A percentile compares a stretch with the other conserved stretches of the same genome.
phyloP scores from a whole-genome alignment of 2,329 filamentous ascomycete species.

The Rachicladosporium sp. region DNA sequence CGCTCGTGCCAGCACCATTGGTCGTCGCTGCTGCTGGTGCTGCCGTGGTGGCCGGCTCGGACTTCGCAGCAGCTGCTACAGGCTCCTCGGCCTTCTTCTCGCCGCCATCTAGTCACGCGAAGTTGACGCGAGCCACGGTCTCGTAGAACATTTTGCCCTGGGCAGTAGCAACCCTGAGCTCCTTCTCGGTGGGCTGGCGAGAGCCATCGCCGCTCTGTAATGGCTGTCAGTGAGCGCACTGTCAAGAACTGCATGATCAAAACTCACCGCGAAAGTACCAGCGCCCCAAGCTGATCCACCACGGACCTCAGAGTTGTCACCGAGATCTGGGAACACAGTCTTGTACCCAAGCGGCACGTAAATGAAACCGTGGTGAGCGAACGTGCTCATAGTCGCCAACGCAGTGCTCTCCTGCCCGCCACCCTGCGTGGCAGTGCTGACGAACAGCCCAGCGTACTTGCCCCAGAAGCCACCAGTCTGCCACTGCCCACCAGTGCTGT shows the following conservation, averaged over 20 bases:
- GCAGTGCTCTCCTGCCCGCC: slow-evolving; percentile 90
- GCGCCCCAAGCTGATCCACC: slow-evolving; percentile 89
- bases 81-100: slow-evolving; percentile 14
- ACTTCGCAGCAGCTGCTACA: background rate
- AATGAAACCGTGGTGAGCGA: slow-evolving; percentile 87
- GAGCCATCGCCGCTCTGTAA: slow-evolving; percentile 52
- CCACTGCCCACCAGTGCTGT: slow-evolving; percentile 59
- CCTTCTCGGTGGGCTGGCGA: slow-evolving; percentile 62
- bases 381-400: slow-evolving; percentile 68
- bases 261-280: slow-evolving; percentile 64
- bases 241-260: background rate
- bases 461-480: slow-evolving; percentile 58
- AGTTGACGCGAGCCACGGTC: slow-evolving; percentile 56
- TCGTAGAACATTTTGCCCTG: slow-evolving; percentile 83
- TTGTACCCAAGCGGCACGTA: slow-evolving; percentile 94
- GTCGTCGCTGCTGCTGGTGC: slow-evolving; percentile 2
- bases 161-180: slow-evolving; percentile 65
- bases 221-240: background rate
- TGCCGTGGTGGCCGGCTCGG: background rate
- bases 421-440: slow-evolving; percentile 71
- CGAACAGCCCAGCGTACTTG: slow-evolving; percentile 84
- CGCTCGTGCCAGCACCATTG: slow-evolving; percentile 14
- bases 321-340: slow-evolving; percentile 57
- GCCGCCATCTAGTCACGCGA: slow-evolving; percentile 63
- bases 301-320: slow-evolving; percentile 65